phyloP scores from a whole-genome alignment of 345 rosid genomes.

The Mallotus nudiflorus region DNA sequence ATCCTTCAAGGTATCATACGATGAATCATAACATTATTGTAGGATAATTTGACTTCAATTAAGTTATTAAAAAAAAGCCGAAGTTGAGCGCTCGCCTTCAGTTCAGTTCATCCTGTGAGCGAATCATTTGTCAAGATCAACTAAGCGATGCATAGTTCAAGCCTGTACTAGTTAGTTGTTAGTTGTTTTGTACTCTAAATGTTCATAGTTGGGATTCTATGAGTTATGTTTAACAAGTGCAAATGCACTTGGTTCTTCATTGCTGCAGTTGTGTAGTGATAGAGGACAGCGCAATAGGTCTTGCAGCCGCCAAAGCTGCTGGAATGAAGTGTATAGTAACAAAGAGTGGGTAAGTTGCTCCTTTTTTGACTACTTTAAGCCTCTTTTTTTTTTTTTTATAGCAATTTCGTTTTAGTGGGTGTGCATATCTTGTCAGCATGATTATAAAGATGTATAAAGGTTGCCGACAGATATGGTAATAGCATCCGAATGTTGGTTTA shows the following conservation, averaged over 20 bases:
- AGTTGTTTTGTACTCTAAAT: background rate
- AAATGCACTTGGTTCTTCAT: slow-evolving; percentile 4
- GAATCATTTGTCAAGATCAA: background rate
- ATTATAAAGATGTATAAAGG: too few species aligned
- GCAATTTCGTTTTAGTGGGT: background rate
- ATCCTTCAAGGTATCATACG: slow-evolving; percentile 68
- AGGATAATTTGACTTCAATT: background rate
- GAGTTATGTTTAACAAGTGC: background rate
- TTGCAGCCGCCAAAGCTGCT: slow-evolving; percentile 95
- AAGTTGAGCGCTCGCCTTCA: too few species aligned
- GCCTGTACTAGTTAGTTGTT: too few species aligned
- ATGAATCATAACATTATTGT: background rate
- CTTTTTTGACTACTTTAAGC: background rate
- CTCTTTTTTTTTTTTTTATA: background rate
- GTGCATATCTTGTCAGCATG: too few species aligned
- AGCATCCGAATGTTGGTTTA: slow-evolving; percentile 12
- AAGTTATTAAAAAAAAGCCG: background rate
- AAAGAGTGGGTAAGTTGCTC: slow-evolving; percentile 68
- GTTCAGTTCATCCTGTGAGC: too few species aligned
- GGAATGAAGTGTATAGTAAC: slow-evolving; percentile 95
- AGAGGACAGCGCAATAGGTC: slow-evolving; percentile 91
- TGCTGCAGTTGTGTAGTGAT: slow-evolving; percentile 82
- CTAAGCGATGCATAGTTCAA: background rate
- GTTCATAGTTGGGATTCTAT: background rate
- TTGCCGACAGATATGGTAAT: too few species aligned